Evolutionary conservation across 495 filamentous ascomycete species (phyloP), one percentile per base, ranked within the genome.

Genomic region (Tuber aestivum): DNA sequence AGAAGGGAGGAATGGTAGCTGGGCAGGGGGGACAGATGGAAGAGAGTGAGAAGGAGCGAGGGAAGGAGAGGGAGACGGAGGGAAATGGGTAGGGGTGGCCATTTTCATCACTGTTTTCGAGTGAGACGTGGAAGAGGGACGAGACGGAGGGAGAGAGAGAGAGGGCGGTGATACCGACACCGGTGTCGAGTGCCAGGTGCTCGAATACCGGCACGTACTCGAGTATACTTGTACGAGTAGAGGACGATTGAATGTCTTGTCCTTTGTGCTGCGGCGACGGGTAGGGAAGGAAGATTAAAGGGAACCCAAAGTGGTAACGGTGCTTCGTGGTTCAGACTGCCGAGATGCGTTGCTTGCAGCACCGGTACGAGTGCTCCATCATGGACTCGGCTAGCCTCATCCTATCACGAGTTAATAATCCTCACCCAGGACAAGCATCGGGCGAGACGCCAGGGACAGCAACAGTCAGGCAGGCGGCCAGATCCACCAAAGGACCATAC

Each of bases 341-440:
- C 23, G 48, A 27, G 48, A 32, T 65, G 56, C 56, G n/a, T 65
- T 65, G 12, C 56, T 2, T 65, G 56, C 56, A 16, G n/a, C 32
- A 27, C n/a, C n/a, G n/a, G n/a, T n/a, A n/a, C n/a, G 23, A 56
- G 48, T 56, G 5, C 48, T 45, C 18, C 6, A 16, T 32, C 10
- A 65, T 65, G 12, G 56, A 65, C 56, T 65, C 56, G 56, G 56
- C 56, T 65, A 65, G 56, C 27, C 56, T 32, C 12, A 65, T 65
- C 56, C 56, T 27, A 32, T 32, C 56, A 14, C 0, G 21, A 56
- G 48, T 56, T n/a, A 20, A 5, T 65, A 32, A 65, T 65, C 56
- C 56, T 32, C 32, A 18, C 56, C 56, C 56, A 32, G 12, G 32
- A 32, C 56, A n/a, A 32, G 56, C 56, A n/a, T 32, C 56, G 32